phyloP scores from a whole-genome alignment of 768 basidiomycete species.

The Wakefieldia striispora region DNA sequence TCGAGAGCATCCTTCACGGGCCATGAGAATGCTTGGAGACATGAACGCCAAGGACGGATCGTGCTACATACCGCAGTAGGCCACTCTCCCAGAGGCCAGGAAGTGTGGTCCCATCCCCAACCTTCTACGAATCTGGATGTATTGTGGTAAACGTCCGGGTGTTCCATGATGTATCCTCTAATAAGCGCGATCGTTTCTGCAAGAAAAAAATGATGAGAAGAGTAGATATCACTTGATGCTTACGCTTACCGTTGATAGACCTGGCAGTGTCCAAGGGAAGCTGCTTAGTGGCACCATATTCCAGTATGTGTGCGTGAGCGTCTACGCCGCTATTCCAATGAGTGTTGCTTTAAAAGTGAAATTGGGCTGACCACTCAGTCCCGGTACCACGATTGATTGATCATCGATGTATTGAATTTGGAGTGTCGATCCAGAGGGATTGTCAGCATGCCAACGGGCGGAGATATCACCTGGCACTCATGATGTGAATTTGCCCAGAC shows the following conservation, averaged over 20 bases:
- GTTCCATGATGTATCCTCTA: constrained; percentile 54
- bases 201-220: not conserved
- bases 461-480: constrained; percentile 39
- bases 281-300: constrained; percentile 67
- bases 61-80: constrained; percentile 61
- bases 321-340: constrained; percentile 40
- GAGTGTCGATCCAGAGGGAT: constrained; percentile 27
- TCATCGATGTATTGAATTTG: constrained; percentile 48
- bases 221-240: not conserved
- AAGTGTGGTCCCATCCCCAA: constrained; percentile 91
- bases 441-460: constrained; percentile 36
- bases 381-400: constrained; percentile 67
- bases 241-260: constrained; percentile 50
- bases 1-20: constrained; percentile 66
- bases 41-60: not conserved
- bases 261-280: constrained; percentile 63
- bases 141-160: constrained; percentile 56
- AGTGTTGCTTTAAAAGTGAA: not conserved
- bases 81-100: constrained; percentile 59
- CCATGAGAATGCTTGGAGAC: not conserved
- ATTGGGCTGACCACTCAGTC: constrained; percentile 57
- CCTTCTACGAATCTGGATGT: constrained; percentile 66
- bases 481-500: constrained; percentile 1
- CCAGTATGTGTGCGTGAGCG: constrained; percentile 76
- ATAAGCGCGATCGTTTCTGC: constrained; percentile 65